These are phyloP conservation scores for Scedosporium minutisporum DNA, from an alignment of 2,329 filamentous ascomycete genomes.

Conservation along the genomic window DNA sequence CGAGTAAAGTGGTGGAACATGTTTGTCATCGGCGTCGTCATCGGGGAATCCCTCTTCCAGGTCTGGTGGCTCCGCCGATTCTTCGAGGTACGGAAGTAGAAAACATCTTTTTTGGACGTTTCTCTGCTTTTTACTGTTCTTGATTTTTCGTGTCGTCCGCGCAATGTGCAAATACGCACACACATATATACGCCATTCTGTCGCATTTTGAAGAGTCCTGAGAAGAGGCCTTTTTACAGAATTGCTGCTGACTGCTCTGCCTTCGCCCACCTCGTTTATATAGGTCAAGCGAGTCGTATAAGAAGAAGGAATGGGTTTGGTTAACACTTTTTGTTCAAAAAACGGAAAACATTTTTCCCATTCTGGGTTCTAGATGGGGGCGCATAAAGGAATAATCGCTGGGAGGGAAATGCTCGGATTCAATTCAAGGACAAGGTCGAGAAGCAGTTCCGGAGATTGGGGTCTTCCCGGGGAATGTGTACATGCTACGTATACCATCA, in stretches of 20 bases:
- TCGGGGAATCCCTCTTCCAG: slow-evolving; percentile 92
- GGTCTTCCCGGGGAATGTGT: neutral
- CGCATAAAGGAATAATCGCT: neutral
- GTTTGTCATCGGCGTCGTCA: slow-evolving; percentile 82
- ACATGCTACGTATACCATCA: neutral
- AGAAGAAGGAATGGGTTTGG: neutral
- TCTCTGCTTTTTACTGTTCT: neutral
- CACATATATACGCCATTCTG: neutral
- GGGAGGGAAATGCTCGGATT: neutral
- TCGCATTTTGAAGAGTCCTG: neutral
- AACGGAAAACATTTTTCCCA: neutral
- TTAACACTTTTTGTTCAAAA: neutral
- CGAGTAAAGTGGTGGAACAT: slow-evolving; percentile 99
- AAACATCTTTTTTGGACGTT: neutral
- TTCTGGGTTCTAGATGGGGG: neutral
- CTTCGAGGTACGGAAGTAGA: slow-evolving; percentile 58
- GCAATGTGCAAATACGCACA: no score
- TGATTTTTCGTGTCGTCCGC: neutral
- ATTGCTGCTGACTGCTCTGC: slow-evolving; percentile 6
- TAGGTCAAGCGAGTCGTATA: slow-evolving; percentile 8
- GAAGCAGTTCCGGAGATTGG: neutral
- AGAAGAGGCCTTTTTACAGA: neutral
- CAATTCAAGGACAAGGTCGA: neutral
- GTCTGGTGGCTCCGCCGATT: slow-evolving; percentile 99
- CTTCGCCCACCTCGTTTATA: neutral